Conservation (phyloP, 1,284 basidiomycete species). For the Salmacisia buchloeana region DNA sequence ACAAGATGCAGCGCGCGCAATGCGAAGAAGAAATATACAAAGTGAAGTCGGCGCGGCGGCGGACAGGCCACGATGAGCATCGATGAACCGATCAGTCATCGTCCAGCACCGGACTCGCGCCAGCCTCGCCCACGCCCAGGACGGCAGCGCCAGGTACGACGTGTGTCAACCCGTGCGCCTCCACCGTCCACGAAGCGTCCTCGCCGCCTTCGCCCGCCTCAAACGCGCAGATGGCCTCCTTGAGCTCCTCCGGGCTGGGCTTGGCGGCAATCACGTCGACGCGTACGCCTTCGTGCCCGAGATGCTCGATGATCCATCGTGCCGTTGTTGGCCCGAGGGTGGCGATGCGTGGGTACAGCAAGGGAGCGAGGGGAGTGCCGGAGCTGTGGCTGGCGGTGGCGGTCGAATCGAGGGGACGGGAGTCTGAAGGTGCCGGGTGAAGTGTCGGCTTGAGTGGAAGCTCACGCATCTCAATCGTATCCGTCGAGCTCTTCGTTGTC, state of each 20-base stretch:
- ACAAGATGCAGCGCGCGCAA: too few relatives aligned
- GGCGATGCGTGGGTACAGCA: slow-evolving; percentile 36
- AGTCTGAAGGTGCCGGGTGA: background rate
- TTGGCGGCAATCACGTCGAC: slow-evolving; percentile 39
- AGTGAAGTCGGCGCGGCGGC: too few relatives aligned
- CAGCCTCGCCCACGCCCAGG: background rate
- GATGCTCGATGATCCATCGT: slow-evolving; percentile 30
- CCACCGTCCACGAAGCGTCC: background rate
- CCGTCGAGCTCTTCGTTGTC: background rate
- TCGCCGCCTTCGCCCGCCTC: background rate
- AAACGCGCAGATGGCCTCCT: slow-evolving; percentile 32
- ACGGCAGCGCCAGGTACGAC: background rate
- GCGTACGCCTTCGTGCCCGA: slow-evolving; percentile 20
- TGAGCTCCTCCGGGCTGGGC: slow-evolving; percentile 39
- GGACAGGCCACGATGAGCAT: too few relatives aligned
- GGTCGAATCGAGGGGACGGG: background rate
- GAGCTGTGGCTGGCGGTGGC: slow-evolving; percentile 10
- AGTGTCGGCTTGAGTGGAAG: background rate
- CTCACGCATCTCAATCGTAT: too few relatives aligned
- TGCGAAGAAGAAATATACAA: too few relatives aligned
- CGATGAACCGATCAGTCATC: too few relatives aligned
- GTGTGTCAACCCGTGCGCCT: background rate
- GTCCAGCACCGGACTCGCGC: too few relatives aligned
- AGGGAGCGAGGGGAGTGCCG: slow-evolving; percentile 16
- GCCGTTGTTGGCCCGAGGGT: slow-evolving; percentile 40